Evolutionary conservation across 202 grass and related monocot genomes (phyloP), one percentile per base, ranked within the genome.

Genomic region (Zoysia matrella): DNA sequence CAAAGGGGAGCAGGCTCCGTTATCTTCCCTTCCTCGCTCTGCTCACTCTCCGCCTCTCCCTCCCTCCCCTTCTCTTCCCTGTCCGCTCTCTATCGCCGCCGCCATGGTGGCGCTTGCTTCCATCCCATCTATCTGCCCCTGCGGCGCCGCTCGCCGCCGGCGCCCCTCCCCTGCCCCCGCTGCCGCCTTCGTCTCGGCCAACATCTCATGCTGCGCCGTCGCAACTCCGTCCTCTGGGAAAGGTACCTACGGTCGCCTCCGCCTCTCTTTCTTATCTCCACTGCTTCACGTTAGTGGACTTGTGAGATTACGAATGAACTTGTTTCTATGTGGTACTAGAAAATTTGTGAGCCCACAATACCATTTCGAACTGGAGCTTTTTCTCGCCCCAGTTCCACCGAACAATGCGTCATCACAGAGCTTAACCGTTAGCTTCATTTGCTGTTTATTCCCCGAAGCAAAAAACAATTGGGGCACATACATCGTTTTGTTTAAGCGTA

Each of bases 81-180:
- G 30, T 36, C 30, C 30, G 30, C 30, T 36, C 30, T 36, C 30
- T 36, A 40, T 39, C 82, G 72, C 56, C 63, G 71, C 77, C 68
- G 73, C 60, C 83, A 98, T 98, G 95, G 80, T 85, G 65, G 89
- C 88, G 64, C 86, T 97, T 81, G 85, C 84, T 65, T 81, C 82
- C 45, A 78, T 98, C 65, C 89, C 92, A 40, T 88, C 86, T 58
- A 72, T 92, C 22, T 91, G 81, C 73, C 90, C 92, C 30, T 98
- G 88, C 58, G 88, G 81, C 13, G 45, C 88, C 72, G 71, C 86
- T 72, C 90, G 81, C 40, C 65, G 80, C 14, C 30, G 30, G 30
- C 82, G 69, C 40, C 58, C 87, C 6, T 8, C 89, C 48, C 56
- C 77, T 12, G 78, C 75, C 1, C 81, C 85, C 58, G 11, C 86